Evolutionary conservation across 2,329 filamentous ascomycete species (phyloP).

Genomic region (Hypoxylon sp.): DNA sequence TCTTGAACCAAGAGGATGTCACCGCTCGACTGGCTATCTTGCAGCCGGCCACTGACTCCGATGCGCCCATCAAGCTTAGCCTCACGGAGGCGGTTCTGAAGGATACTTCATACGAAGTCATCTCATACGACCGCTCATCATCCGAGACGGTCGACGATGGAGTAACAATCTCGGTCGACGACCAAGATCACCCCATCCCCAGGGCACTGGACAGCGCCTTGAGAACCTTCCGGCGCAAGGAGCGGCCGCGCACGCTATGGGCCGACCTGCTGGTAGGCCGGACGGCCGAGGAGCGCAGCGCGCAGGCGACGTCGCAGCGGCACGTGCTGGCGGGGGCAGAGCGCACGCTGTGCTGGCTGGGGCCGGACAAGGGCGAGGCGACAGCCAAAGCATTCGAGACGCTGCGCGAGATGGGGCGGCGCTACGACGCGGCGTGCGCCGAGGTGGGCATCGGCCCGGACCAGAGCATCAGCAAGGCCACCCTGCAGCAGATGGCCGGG

Average conservation of each 20-base stretch:
- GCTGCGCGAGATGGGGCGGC: slow-evolving; percentile 32
- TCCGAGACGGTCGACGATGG: background rate
- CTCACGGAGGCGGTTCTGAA: slow-evolving; percentile 27
- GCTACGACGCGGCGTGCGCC: slow-evolving; percentile 19
- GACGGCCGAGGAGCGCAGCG: slow-evolving; percentile 32
- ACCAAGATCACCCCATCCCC: slow-evolving; percentile 24
- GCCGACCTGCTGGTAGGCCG: slow-evolving; percentile 35
- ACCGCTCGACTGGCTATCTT: slow-evolving; percentile 26
- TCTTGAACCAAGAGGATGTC: slow-evolving; percentile 4
- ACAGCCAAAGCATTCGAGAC: slow-evolving; percentile 30
- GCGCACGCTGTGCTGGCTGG: slow-evolving; percentile 40
- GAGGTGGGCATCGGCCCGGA: slow-evolving; percentile 23
- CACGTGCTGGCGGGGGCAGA: slow-evolving; percentile 33
- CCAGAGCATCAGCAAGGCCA: background rate
- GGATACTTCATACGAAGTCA: slow-evolving; percentile 37
- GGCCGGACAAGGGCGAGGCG: slow-evolving; percentile 20
- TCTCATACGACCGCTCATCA: slow-evolving; percentile 36
- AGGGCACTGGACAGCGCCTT: slow-evolving; percentile 31
- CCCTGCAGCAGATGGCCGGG: slow-evolving; percentile 18
- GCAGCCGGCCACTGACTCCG: slow-evolving; percentile 19
- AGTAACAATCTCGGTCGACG: slow-evolving; percentile 26
- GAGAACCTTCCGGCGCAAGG: slow-evolving; percentile 35
- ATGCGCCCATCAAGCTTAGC: slow-evolving; percentile 33
- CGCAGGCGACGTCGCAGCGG: slow-evolving; percentile 19
- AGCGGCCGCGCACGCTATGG: slow-evolving; percentile 34